Conservation (phyloP, 441 rosid genomes). For the Adansonia madagascariensis region DNA sequence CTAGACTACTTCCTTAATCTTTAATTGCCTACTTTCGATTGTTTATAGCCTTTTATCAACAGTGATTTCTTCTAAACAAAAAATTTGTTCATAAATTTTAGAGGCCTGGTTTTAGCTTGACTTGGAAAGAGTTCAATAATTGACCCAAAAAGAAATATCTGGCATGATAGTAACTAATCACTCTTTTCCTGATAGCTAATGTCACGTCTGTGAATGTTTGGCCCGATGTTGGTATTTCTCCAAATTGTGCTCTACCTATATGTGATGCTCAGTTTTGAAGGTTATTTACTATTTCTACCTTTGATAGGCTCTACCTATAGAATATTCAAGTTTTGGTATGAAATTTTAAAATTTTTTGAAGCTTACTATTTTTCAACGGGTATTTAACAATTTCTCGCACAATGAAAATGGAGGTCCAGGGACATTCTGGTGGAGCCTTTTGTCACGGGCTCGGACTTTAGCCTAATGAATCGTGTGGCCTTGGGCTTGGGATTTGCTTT, state of each 20-base stretch:
- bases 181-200: slow-evolving; percentile 30
- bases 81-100: background rate
- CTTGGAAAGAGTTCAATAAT: slow-evolving; percentile 33
- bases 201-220: slow-evolving; percentile 40
- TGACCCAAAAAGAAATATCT: slow-evolving; percentile 34
- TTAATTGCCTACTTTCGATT: background rate
- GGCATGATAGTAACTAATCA: slow-evolving; percentile 32
- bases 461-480: no score
- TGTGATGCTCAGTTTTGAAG: slow-evolving; percentile 10
- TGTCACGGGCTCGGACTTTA: no score
- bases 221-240: slow-evolving; percentile 29
- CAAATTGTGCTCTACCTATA: slow-evolving; percentile 10
- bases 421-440: slow-evolving; percentile 48
- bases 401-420: slow-evolving; percentile 46
- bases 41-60: background rate
- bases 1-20: slow-evolving; percentile 14
- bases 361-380: background rate
- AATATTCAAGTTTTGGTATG: slow-evolving; percentile 8
- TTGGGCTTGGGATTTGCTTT: no score
- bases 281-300: background rate
- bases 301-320: slow-evolving; percentile 8
- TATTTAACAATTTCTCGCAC: slow-evolving; percentile 38
- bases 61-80: background rate
- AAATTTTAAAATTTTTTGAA: background rate
- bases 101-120: slow-evolving; percentile 24